phyloP scores from a whole-genome alignment of 73 alveolate species.

The Breviolum minutum region DNA sequence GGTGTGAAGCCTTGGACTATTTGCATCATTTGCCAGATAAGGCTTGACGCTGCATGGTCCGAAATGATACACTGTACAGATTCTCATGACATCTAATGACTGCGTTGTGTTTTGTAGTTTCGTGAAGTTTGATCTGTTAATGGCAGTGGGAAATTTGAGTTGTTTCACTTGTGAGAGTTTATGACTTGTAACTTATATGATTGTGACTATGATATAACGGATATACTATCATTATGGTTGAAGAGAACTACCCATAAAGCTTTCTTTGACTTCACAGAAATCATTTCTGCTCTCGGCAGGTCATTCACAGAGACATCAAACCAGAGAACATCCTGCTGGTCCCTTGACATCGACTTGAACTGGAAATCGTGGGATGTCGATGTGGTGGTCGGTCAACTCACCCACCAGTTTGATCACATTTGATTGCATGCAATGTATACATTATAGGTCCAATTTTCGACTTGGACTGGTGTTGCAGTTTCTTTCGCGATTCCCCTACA shows the following conservation, averaged over 20 bases:
- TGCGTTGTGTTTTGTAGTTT: too few relatives aligned
- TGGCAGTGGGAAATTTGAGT: too few relatives aligned
- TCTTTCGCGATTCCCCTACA: too few relatives aligned
- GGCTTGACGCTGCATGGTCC: conserved; percentile 4
- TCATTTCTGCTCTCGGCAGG: conserved; percentile 31
- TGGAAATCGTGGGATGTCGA: too few relatives aligned
- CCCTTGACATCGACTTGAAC: neutral
- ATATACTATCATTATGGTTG: neutral
- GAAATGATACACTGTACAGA: too few relatives aligned
- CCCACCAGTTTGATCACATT: neutral
- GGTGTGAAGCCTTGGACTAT: conserved; percentile 94
- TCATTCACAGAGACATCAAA: conserved; percentile 97
- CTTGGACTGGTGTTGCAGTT: too few relatives aligned
- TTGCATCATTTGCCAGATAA: conserved; percentile 88
- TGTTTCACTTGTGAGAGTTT: neutral
- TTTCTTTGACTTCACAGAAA: neutral
- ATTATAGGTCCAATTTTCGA: too few relatives aligned
- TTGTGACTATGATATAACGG: neutral
- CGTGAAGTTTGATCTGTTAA: too few relatives aligned
- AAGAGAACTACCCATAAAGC: neutral
- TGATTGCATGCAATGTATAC: too few relatives aligned
- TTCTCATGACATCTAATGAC: too few relatives aligned
- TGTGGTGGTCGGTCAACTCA: neutral
- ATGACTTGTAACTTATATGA: neutral
- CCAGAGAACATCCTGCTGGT: conserved; percentile 97